phyloP scores from a whole-genome alignment of 805 yeast genomes.

The Starmerella potacharoeniae region DNA sequence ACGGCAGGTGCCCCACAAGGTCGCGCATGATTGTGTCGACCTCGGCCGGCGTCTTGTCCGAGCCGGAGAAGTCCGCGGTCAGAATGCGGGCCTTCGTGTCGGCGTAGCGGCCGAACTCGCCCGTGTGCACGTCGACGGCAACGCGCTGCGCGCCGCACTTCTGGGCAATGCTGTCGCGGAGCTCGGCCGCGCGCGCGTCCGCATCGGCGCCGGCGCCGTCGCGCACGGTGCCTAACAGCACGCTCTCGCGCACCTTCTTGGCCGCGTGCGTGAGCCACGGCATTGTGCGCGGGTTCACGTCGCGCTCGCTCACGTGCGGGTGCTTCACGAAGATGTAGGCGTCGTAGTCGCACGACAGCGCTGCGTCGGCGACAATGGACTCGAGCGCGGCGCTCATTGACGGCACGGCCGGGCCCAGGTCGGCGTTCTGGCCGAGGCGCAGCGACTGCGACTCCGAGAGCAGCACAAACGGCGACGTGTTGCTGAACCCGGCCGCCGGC shows the following conservation, averaged over 20 bases:
- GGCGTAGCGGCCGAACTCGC: constrained; percentile 39
- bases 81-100: constrained; percentile 58
- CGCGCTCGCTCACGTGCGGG: constrained; percentile 42
- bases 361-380: constrained; percentile 12
- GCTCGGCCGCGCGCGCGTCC: background rate
- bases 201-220: constrained; percentile 4
- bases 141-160: constrained; percentile 45
- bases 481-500: constrained; percentile 12
- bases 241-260: constrained; percentile 18
- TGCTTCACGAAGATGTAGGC: constrained; percentile 46
- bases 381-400: constrained; percentile 7
- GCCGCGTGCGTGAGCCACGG: constrained; percentile 22
- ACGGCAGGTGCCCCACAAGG: constrained; percentile 26
- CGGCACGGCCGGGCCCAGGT: background rate
- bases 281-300: constrained; percentile 27
- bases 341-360: constrained; percentile 38
- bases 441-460: constrained; percentile 11
- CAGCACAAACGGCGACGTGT: constrained; percentile 19
- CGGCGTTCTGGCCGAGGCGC: background rate
- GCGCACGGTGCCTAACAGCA: constrained; percentile 6
- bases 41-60: constrained; percentile 5
- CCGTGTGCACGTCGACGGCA: constrained; percentile 33
- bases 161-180: constrained; percentile 22
- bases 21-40: constrained; percentile 24
- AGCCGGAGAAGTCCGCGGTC: constrained; percentile 41